Evolutionary conservation across 306 rosid species (phyloP), one percentile per base, ranked within the genome.

Genomic region (Calophaca sinica): DNA sequence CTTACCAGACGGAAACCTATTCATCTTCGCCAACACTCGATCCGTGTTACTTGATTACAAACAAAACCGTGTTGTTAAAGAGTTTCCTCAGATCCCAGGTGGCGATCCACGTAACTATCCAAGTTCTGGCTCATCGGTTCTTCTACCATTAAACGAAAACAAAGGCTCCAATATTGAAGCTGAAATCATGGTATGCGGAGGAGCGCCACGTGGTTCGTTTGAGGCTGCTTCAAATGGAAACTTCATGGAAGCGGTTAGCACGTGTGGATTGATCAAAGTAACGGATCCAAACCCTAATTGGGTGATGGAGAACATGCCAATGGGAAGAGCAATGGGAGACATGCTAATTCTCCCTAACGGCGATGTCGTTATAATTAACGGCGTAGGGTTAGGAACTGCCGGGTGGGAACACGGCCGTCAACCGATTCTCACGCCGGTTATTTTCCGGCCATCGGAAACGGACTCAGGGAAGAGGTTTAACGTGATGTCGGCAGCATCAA

Each of bases 1-100:
- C n/a, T 71, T 89, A 70, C 92, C 93, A 0, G 88, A 89, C n/a
- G 98, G 98, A 29, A 94, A 88, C 84, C 64, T 94, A 2, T 94
- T 91, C 81, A 64, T 94, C 20, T 94, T 91, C 48, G 96, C 98
- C 2, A 91, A 91, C 42, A 87, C 89, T 0, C 83, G 86, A 41
- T 88, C 94, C 0, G 80, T 89, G 6, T 38, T 87, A 44, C 80
- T 94, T 9, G 76, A 90, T 20, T 91, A 89, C 62, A 80, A 66
- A 59, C 76, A 39, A 38, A 91, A 89, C 67, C 70, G 7, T 1
- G 76, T 94, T 0, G 28, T 91, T 7, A 87, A 81, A 76, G 86
- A 85, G 63, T 85, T 88, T 59, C 97, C 96, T 11, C 61, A 41
- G 0, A 89, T 94, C 15, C 90, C 97, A 0, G 89, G 88, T 6